Percentiles rank a stretch among this genome's conserved stretches.
phyloP scores from a whole-genome alignment of 2,329 filamentous ascomycete species.

The Botryosphaeria dothidea region DNA sequence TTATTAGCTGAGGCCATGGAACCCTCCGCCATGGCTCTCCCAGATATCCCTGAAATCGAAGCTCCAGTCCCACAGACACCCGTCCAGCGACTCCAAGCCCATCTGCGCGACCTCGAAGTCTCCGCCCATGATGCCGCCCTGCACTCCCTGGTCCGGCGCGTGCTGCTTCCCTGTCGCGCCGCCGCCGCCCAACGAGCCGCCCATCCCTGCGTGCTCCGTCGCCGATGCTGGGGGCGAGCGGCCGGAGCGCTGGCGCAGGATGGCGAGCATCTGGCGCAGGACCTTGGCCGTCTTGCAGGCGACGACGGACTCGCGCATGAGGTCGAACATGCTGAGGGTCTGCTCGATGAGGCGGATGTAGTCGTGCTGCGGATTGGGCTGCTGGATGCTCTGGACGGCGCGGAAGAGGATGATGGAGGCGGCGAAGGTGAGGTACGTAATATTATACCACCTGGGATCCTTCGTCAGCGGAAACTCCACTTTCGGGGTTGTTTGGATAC shows the following conservation, averaged over 20 bases:
- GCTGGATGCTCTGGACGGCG: constrained; percentile 30
- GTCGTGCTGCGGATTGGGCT: constrained; percentile 26
- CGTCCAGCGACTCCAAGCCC: constrained; percentile 15
- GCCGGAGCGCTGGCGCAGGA: constrained; percentile 6
- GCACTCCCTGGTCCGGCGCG: not conserved
- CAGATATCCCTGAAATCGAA: constrained; percentile 16
- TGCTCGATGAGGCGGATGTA: constrained; percentile 33
- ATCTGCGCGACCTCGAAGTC: constrained; percentile 11
- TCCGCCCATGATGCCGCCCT: not conserved
- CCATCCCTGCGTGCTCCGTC: not conserved
- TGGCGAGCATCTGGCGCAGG: constrained; percentile 19
- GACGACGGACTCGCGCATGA: constrained; percentile 45
- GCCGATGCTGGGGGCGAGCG: not conserved
- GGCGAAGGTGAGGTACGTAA: constrained; percentile 45
- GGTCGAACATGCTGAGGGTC: constrained; percentile 42
- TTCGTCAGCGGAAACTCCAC: not conserved
- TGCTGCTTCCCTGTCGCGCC: not conserved
- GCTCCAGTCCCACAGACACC: constrained; percentile 13
- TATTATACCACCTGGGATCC: constrained; percentile 43
- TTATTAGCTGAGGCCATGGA: constrained; percentile 7
- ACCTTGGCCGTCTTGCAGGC: constrained; percentile 39
- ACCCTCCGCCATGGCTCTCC: constrained; percentile 10
- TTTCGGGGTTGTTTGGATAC: too few relatives aligned
- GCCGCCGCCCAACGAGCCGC: not conserved
- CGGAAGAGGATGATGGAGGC: constrained; percentile 39